A percentile compares a stretch with the other conserved stretches of the same genome.
phyloP scores from a whole-genome alignment of 768 basidiomycete species.

The Kwoniella pini region DNA sequence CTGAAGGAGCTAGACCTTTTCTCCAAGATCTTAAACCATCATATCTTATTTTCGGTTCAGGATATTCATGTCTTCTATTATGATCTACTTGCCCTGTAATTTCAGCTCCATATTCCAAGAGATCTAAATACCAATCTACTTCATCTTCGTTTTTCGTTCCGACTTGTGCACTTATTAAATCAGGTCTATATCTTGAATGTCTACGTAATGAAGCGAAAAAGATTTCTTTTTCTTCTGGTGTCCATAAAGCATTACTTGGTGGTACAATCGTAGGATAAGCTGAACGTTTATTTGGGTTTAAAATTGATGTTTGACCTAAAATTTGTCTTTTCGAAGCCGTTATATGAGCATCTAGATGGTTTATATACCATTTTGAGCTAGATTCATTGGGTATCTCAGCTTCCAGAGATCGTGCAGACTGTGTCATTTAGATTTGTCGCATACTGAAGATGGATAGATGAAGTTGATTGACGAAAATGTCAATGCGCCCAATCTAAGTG shows the following conservation, averaged over 20 bases:
- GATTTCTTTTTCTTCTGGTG: conserved; percentile 64
- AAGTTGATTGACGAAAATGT: no score
- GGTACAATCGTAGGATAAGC: conserved; percentile 6
- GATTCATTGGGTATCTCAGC: conserved; percentile 8
- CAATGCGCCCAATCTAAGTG: no score
- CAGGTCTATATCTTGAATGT: conserved; percentile 72
- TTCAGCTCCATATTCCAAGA: conserved; percentile 49
- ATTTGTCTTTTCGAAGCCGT: conserved; percentile 4
- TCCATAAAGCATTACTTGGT: conserved; percentile 59
- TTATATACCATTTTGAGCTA: conserved; percentile 23
- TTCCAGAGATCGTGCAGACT: neutral
- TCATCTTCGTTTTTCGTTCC: conserved; percentile 68
- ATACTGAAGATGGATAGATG: neutral
- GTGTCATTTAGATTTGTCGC: neutral
- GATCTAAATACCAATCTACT: conserved; percentile 67
- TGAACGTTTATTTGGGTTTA: neutral
- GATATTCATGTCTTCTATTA: neutral
- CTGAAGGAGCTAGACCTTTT: conserved; percentile 57
- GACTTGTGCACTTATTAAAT: conserved; percentile 71
- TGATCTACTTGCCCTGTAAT: conserved; percentile 5
- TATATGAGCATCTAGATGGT: conserved; percentile 25
- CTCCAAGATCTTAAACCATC: conserved; percentile 19
- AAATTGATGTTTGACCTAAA: conserved; percentile 1
- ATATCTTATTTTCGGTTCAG: conserved; percentile 6
- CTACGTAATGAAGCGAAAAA: conserved; percentile 72